Percentiles rank a stretch among this genome's conserved stretches.
Conservation (phyloP, 768 basidiomycete species). For the Mycena rosella region DNA sequence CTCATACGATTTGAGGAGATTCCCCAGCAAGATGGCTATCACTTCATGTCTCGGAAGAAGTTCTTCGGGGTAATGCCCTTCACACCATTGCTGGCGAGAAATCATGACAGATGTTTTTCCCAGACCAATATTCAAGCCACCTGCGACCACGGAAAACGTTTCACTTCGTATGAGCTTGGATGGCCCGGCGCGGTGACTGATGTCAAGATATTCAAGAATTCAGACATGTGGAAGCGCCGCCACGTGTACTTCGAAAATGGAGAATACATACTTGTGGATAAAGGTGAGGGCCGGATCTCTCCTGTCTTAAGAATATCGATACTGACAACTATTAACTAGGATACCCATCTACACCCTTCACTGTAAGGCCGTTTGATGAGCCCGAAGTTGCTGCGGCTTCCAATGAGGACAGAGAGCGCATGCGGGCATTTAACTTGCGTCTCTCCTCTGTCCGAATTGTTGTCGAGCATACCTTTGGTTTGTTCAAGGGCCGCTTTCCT, state of each 20-base stretch:
- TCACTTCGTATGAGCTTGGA: conserved; percentile 41
- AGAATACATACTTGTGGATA: conserved; percentile 40
- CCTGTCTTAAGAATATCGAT: neutral
- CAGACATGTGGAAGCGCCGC: conserved; percentile 38
- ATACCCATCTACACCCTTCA: conserved; percentile 40
- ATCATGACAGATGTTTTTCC: too few species aligned
- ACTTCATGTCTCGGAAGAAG: conserved; percentile 39
- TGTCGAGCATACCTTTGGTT: conserved; percentile 48
- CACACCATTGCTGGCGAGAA: too few species aligned
- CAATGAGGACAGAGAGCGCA: conserved; percentile 13
- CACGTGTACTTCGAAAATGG: conserved; percentile 35
- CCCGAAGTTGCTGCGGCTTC: conserved; percentile 30
- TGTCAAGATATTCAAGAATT: conserved; percentile 37
- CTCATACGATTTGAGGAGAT: conserved; percentile 35
- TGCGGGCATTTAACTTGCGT: conserved; percentile 36
- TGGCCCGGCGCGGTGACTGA: conserved; percentile 42
- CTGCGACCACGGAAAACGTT: conserved; percentile 34
- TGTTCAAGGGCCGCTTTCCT: conserved; percentile 45
- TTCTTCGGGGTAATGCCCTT: conserved; percentile 35
- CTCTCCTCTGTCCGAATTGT: conserved; percentile 39
- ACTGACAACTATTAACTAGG: conserved; percentile 31
- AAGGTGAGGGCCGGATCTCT: neutral
- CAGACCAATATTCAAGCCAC: conserved; percentile 27
- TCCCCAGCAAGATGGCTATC: conserved; percentile 30
- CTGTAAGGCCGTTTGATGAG: conserved; percentile 43